Evolutionary conservation across 1,284 basidiomycete genomes (phyloP), one percentile per base, ranked within the genome.

Genomic region (Neonothopanus nambi): DNA sequence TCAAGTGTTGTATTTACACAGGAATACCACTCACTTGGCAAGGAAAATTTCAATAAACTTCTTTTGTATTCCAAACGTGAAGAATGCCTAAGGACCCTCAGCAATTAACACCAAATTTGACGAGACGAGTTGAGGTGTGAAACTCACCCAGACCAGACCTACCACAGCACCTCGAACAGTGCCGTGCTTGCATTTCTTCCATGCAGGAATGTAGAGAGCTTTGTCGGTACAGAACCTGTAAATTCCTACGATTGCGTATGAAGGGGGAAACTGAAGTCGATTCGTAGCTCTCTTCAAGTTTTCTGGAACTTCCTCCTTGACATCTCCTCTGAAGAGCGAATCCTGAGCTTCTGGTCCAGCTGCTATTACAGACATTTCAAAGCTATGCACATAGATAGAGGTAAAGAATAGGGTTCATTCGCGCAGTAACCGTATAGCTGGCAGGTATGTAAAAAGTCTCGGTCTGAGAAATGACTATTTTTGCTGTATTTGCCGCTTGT

Each of bases 111-210:
- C 54, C 33, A 36, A 38, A 12, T 47, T 17, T 35, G 21, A 21
- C 38, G 30, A 43, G 26, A 45, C 23, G 24, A 38, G 37, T 40
- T 35, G 40, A 54, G 38, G 23, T 7, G 43, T 30, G 49, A 17
- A 13, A 68, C 80, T 51, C 56, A 88, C 89, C 89, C 90, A 92
- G 24, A 79, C 68, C 0, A 78, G 61, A 0, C 86, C 89, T 41
- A 89, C 82, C 6, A 77, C 64, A 0, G 75, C 70, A 0, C 90
- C 89, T 37, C 88, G 72, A 51, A 74, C 64, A 2, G 78, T 76
- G 0, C 84, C 89, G 67, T 91, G 84, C 58, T 76, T 77, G 63
- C 87, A 89, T 67, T 90, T 91, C 57, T 85, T 73, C 89, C 88
- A 91, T 11, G 85, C 81, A 6, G 89, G 87, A 17, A 74, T 68